A percentile compares a stretch with the other conserved stretches of the same genome.
phyloP scores from a whole-genome alignment of 257 asterid species.

The Ilex aquifolium region DNA sequence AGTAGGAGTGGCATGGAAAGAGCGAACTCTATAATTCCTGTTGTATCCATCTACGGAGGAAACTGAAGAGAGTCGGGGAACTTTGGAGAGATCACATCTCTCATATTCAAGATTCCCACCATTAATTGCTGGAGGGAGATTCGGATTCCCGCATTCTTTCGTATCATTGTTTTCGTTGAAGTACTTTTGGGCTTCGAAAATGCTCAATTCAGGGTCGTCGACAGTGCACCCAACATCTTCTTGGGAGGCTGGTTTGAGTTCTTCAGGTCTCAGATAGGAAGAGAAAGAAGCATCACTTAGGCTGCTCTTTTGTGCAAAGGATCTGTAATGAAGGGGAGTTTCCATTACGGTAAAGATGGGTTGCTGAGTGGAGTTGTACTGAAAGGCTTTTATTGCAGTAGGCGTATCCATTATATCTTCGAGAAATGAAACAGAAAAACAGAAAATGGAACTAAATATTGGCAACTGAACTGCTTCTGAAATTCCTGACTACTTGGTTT shows the following conservation, averaged over 20 bases:
- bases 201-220: constrained; percentile 65
- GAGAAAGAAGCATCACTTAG: constrained; percentile 48
- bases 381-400: constrained; percentile 28
- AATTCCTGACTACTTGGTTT: constrained; percentile 13
- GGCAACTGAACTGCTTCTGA: constrained; percentile 21
- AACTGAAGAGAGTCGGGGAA: constrained; percentile 36
- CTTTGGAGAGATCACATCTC: constrained; percentile 19
- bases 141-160: constrained; percentile 9
- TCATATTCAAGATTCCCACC: constrained; percentile 2
- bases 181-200: constrained; percentile 80
- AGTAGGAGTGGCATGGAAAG: constrained; percentile 69
- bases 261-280: constrained; percentile 36
- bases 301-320: constrained; percentile 20
- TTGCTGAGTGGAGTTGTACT: constrained; percentile 42
- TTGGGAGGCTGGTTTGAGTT: constrained; percentile 11
- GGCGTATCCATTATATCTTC: constrained; percentile 41
- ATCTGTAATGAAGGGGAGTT: constrained; percentile 35
- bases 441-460: background rate
- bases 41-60: constrained; percentile 51
- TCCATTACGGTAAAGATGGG: constrained; percentile 41
- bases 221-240: background rate
- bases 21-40: constrained; percentile 41
- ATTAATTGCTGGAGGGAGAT: background rate
- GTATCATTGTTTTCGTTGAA: constrained; percentile 49
- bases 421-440: constrained; percentile 10